Base-by-base conservation (phyloP, 768 basidiomycete species). In the Auriscalpium vulgare region DNA sequence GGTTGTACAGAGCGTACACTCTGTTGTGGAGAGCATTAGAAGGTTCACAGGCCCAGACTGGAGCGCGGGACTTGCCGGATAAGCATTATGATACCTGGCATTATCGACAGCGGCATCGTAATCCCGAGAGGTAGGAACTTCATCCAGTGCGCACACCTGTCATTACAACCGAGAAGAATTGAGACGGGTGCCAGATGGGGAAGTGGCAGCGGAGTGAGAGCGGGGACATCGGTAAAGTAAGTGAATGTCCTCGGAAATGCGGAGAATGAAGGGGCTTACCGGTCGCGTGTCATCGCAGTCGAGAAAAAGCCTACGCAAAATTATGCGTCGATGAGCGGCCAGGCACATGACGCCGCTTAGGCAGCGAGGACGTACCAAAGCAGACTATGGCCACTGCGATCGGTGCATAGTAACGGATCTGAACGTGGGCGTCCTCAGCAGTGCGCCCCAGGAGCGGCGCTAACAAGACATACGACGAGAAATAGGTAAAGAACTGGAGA, bases 1-100 rank as follows among this genome's bases (percentile, higher is more conserved):
- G 60, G 50, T 61, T 59, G 23, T 59, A 61, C 40, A 61, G 44
- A 37, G 60, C 60, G 34, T 61, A 61, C 21, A 61, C 60, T 44
- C 60, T 61, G 44, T 29, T 35, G 37, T 10, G 11, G 16, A n/a
- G 23, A 1, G 46, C n/a, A 17, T 48, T 4, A 47, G 37, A 29
- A 34, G 17, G 37, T n/a, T 37, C 56, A 13, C 3, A n/a, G 44
- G 43, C 16, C 34, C 14, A 36, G 19, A n/a, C 11, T 55, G 29
- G 29, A 3, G 10, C 29, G 14, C n/a, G 13, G 21, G 23, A 38
- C 48, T 50, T 17, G 59, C 60, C 60, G 54, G 43, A 61, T 53
- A 53, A 61, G 54, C 60, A 61, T 61, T 19, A 61, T 51, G 1
- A 61, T 51, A 17, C 60, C 60, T 21, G 60, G 58, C 37, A 59